Percentiles rank a stretch among this genome's conserved stretches.
These are phyloP conservation scores for Cnidoscolus chayamansa DNA, from an alignment of 441 rosid species.

Conservation along the genomic window DNA sequence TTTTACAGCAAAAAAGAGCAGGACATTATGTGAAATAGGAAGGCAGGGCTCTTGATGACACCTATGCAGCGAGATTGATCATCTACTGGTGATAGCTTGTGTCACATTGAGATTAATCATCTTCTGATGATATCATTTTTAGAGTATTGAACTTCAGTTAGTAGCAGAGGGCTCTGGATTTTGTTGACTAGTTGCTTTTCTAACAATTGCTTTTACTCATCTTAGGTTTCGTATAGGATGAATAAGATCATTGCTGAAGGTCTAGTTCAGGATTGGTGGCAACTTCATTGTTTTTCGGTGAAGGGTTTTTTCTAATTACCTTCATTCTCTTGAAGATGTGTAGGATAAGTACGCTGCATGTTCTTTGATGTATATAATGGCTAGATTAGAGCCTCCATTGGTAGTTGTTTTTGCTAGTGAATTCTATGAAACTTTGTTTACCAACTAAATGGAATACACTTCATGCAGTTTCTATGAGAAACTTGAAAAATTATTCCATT, in stretches of 20 bases:
- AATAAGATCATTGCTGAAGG: not conserved
- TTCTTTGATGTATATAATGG: slow-evolving; percentile 20
- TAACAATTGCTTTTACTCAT: slow-evolving; percentile 6
- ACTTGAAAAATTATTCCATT: too few species aligned
- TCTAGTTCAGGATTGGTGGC: not conserved
- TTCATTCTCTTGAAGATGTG: slow-evolving; percentile 23
- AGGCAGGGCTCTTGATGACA: not conserved
- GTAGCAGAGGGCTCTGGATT: slow-evolving; percentile 14
- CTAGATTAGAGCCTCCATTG: not conserved
- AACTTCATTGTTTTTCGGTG: not conserved
- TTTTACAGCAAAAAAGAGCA: not conserved
- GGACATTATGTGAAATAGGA: not conserved
- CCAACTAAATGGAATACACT: too few species aligned
- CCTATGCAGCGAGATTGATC: slow-evolving; percentile 36
- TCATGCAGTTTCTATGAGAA: too few species aligned
- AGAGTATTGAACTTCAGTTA: slow-evolving; percentile 11
- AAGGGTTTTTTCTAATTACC: not conserved
- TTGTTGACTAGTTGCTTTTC: slow-evolving; percentile 3
- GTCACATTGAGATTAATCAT: slow-evolving; percentile 23
- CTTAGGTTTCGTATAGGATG: not conserved
- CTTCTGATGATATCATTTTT: slow-evolving; percentile 30
- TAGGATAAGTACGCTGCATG: not conserved
- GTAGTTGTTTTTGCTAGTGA: not conserved
- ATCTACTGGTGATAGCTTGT: slow-evolving; percentile 36
- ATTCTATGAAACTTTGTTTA: not conserved